Evolutionary conservation across 768 basidiomycete species (phyloP).

Genomic region (Xerocomus brunneocitrinus): DNA sequence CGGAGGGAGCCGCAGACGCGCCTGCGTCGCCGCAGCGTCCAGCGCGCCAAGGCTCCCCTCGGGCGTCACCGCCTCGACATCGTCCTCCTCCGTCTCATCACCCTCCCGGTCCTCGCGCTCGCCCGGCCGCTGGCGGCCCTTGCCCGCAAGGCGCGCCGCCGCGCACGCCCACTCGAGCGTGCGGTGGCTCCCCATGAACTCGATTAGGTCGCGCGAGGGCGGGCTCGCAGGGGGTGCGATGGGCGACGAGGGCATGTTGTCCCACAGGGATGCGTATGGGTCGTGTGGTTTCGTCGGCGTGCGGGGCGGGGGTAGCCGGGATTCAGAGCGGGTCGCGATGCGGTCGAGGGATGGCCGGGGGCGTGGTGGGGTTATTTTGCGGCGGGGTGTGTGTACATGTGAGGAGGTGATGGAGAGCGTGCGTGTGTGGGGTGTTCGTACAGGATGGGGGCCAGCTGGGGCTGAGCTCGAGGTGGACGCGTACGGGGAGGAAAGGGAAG

Average conservation of each 20-base stretch:
- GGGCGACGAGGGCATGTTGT: slow-evolving; percentile 41
- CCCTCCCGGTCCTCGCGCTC: slow-evolving; percentile 18
- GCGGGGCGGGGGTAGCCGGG: slow-evolving; percentile 26
- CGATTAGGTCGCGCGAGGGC: slow-evolving; percentile 28
- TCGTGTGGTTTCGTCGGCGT: slow-evolving; percentile 29
- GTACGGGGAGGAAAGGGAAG: slow-evolving; percentile 9
- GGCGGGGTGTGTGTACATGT: slow-evolving; percentile 21
- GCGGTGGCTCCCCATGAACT: slow-evolving; percentile 25
- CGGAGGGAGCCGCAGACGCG: slow-evolving; percentile 8
- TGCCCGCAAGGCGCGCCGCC: slow-evolving; percentile 48
- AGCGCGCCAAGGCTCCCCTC: slow-evolving; percentile 44
- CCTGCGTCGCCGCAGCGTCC: slow-evolving; percentile 24
- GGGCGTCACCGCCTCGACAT: slow-evolving; percentile 62
- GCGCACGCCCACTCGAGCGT: slow-evolving; percentile 33
- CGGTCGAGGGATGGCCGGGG: slow-evolving; percentile 31
- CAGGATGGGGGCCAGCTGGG: slow-evolving; percentile 11
- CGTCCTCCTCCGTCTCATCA: slow-evolving; percentile 61
- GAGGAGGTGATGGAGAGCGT: slow-evolving; percentile 25
- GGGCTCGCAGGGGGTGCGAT: slow-evolving; percentile 36
- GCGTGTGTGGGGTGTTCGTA: slow-evolving; percentile 33
- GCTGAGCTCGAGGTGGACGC: slow-evolving; percentile 22
- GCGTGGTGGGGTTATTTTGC: slow-evolving; percentile 29
- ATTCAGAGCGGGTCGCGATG: slow-evolving; percentile 29
- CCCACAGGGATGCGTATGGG: slow-evolving; percentile 27
- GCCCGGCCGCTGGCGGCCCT: slow-evolving; percentile 25